Evolutionary conservation across 1,284 basidiomycete species (phyloP), one percentile per base, ranked within the genome.

Genomic region (Moesziomyces aphidis): DNA sequence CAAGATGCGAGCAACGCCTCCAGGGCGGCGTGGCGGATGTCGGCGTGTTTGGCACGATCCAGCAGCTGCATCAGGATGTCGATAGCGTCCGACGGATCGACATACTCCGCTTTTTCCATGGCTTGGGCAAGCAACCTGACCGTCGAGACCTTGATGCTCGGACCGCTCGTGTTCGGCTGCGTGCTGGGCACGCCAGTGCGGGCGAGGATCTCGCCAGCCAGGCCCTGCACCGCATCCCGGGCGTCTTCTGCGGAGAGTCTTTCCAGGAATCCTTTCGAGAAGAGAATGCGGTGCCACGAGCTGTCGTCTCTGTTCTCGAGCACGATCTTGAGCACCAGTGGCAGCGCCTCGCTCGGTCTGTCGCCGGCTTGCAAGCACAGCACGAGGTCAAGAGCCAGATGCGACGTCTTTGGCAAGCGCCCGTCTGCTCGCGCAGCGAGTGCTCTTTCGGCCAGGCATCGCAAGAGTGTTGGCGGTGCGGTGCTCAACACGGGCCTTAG

Each of bases 251-350:
- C 52, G 21, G 24, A 24, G 17, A 54, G 43, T 19, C 8, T 42
- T 46, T n/a, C 7, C 8, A 54, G 22, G 24, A 21, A 46, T 31
- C 28, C 5, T 21, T 21, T 22, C 8, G 52, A 54, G 24, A 54
- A 54, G 23, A 54, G 43, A 8, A 36, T n/a, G n/a, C 52, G 52
- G n/a, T 54, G 43, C 52, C 52, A 54, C 19, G 52, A 54, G 52
- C 52, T 54, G 24, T 45, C 52, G 9, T 44, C 22, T 17, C 42
- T 15, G 42, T 42, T 28, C 13, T 54, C 52, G 10, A 54, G 52
- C 5, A 54, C 28, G 34, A 26, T 19, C n/a, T 26, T 22, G 11
- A 54, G 42, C 26, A 45, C 43, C 6, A 45, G 28, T 4, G 21
- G 11, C 19, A 45, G 11, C 19, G 52, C 39, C 22, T 44, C 52